phyloP scores from a whole-genome alignment of 2,329 filamentous ascomycete species.

The Metarhizium sp. region DNA sequence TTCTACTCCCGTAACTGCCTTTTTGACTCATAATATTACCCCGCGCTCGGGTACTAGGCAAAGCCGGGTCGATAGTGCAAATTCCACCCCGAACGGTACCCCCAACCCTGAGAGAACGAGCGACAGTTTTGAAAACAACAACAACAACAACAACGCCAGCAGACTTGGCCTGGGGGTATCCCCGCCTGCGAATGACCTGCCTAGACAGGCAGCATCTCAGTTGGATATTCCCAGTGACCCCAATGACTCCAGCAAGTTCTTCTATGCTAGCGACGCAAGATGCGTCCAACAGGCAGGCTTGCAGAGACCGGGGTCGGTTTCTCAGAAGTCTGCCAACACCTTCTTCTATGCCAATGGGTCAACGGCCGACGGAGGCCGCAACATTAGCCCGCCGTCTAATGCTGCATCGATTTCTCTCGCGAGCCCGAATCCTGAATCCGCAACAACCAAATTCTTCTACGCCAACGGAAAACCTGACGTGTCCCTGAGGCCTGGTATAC shows the following conservation, averaged over 20 bases:
- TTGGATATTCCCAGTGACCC: slow-evolving; percentile 17
- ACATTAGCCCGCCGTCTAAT: slow-evolving; percentile 18
- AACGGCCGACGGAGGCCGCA: slow-evolving; percentile 28
- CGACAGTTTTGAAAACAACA: slow-evolving; percentile 33
- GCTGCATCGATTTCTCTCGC: slow-evolving; percentile 25
- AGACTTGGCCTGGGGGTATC: slow-evolving; percentile 22
- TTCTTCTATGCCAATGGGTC: slow-evolving; percentile 50
- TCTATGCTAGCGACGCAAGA: slow-evolving; percentile 77
- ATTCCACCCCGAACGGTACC: slow-evolving; percentile 55
- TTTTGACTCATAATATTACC: slow-evolving; percentile 57
- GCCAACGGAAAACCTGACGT: slow-evolving; percentile 55
- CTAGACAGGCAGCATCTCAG: slow-evolving; percentile 15
- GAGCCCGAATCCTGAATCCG: slow-evolving; percentile 26
- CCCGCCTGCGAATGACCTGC: slow-evolving; percentile 20
- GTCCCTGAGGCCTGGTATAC: slow-evolving; percentile 23
- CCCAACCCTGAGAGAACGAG: slow-evolving; percentile 35
- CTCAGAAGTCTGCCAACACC: slow-evolving; percentile 35
- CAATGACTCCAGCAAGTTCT: slow-evolving; percentile 56
- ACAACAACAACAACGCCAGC: slow-evolving; percentile 1
- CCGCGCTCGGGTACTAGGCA: slow-evolving; percentile 69
- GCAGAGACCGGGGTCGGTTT: slow-evolving; percentile 27
- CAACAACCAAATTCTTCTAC: slow-evolving; percentile 63
- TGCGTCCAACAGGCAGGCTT: slow-evolving; percentile 27
- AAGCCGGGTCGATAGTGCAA: slow-evolving; percentile 59
- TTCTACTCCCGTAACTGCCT: slow-evolving; percentile 42